Conservation (phyloP, 2,329 filamentous ascomycete genomes). For the Aspergillus sclerotialis region DNA sequence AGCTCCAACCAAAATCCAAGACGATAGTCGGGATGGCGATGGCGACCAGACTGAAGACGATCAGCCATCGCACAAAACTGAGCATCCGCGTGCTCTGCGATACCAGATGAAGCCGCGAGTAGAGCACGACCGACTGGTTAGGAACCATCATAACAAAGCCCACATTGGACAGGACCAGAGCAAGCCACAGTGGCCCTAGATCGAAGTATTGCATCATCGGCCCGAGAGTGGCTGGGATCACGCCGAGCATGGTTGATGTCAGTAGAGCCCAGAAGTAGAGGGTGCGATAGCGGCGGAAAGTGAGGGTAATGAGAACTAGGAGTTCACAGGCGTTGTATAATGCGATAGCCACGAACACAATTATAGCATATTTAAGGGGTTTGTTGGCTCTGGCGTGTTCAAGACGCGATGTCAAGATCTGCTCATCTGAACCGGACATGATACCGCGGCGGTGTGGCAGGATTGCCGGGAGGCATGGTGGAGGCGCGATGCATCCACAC, state of each 20-base stretch:
- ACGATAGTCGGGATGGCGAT: slow-evolving; percentile 49
- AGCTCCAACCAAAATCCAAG: slow-evolving; percentile 42
- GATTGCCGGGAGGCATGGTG: background rate
- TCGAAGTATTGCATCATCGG: slow-evolving; percentile 34
- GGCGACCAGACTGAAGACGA: slow-evolving; percentile 48
- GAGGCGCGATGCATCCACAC: background rate
- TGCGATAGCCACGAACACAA: slow-evolving; percentile 33
- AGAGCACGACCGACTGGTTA: slow-evolving; percentile 56
- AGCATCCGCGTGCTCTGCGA: slow-evolving; percentile 43
- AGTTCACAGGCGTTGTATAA: slow-evolving; percentile 43
- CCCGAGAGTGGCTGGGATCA: slow-evolving; percentile 31
- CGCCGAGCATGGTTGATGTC: slow-evolving; percentile 26
- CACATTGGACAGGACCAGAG: slow-evolving; percentile 38
- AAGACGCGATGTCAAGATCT: background rate
- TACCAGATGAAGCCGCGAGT: slow-evolving; percentile 57
- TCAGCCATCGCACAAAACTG: slow-evolving; percentile 48
- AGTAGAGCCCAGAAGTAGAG: slow-evolving; percentile 38
- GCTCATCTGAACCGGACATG: background rate
- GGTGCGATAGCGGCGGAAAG: slow-evolving; percentile 29
- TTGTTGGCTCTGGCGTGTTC: slow-evolving; percentile 3
- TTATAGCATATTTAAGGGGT: slow-evolving; percentile 21
- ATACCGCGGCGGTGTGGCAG: background rate
- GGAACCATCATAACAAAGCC: slow-evolving; percentile 56
- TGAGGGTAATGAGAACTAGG: slow-evolving; percentile 29
- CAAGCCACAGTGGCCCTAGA: slow-evolving; percentile 26